These are phyloP conservation scores for Lepidium didymum DNA, from an alignment of 345 rosid genomes.

Conservation along the genomic window DNA sequence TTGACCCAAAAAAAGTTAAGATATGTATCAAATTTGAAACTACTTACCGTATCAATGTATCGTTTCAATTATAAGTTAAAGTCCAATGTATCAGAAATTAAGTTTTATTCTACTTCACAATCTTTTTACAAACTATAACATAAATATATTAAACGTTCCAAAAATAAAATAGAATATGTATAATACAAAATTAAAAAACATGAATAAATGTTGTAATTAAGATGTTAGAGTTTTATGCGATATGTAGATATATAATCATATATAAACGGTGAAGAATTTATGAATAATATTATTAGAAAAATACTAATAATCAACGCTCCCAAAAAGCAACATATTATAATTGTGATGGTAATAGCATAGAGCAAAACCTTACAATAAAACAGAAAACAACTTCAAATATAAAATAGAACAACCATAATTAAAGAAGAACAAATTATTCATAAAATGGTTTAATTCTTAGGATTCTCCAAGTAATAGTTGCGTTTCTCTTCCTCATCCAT, in stretches of 20 bases:
- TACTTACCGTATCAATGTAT: background rate
- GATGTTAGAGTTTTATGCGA: too few relatives aligned
- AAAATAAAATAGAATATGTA: too few relatives aligned
- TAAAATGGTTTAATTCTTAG: background rate
- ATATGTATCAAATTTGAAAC: background rate
- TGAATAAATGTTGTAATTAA: too few relatives aligned
- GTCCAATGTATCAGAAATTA: background rate
- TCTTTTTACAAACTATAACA: background rate
- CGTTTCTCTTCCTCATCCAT: conserved; percentile 75
- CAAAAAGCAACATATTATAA: background rate
- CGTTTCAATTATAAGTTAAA: background rate
- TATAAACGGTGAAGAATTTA: too few relatives aligned
- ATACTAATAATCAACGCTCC: background rate
- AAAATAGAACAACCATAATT: background rate
- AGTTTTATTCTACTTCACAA: background rate
- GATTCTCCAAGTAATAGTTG: conserved; percentile 36
- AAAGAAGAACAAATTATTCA: background rate
- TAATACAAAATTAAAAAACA: too few relatives aligned
- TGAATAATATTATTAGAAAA: background rate
- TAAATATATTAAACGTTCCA: background rate
- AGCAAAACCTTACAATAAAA: background rate
- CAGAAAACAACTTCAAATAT: background rate
- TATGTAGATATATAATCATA: too few relatives aligned
- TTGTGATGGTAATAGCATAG: background rate
- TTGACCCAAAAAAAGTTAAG: too few relatives aligned